A percentile compares a stretch with the other conserved stretches of the same genome.
These are phyloP conservation scores for Zoysia matrella DNA, from an alignment of 202 grass and related monocot genomes.

Conservation along the genomic window DNA sequence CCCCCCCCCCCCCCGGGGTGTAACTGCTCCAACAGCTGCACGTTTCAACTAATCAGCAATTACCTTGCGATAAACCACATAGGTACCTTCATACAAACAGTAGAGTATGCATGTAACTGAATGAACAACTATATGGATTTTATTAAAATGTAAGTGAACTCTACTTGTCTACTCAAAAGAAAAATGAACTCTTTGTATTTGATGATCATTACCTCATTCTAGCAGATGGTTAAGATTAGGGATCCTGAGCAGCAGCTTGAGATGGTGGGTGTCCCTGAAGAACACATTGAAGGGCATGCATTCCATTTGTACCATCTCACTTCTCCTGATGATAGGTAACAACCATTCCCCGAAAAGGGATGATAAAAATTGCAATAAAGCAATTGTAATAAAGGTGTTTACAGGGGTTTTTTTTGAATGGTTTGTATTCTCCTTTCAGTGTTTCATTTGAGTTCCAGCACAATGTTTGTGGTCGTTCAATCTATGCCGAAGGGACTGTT, in stretches of 20 bases:
- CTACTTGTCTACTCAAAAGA: too few species aligned
- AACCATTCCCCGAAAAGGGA: neutral
- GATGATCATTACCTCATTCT: too few species aligned
- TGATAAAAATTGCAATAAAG: neutral
- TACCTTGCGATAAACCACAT: neutral
- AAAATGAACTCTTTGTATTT: too few species aligned
- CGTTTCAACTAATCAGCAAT: neutral
- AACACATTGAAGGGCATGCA: constrained; percentile 83
- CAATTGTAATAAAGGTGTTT: neutral
- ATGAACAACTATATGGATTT: neutral
- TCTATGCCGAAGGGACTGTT: constrained; percentile 91
- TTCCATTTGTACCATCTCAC: constrained; percentile 93
- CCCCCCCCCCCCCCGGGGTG: too few species aligned
- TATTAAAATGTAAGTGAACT: too few species aligned
- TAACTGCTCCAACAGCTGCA: too few species aligned
- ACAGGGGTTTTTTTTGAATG: constrained; percentile 17
- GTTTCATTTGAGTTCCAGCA: constrained; percentile 98
- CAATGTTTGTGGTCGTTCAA: constrained; percentile 85
- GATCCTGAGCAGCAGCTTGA: constrained; percentile 83
- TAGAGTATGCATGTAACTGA: neutral
- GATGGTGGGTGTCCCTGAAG: constrained; percentile 90
- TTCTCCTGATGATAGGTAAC: constrained; percentile 86
- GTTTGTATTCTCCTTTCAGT: constrained; percentile 41
- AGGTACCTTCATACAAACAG: neutral
- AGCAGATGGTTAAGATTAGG: constrained; percentile 75